phyloP scores from a whole-genome alignment of 177 flowering plant genomes.

The Telopea speciosissima region DNA sequence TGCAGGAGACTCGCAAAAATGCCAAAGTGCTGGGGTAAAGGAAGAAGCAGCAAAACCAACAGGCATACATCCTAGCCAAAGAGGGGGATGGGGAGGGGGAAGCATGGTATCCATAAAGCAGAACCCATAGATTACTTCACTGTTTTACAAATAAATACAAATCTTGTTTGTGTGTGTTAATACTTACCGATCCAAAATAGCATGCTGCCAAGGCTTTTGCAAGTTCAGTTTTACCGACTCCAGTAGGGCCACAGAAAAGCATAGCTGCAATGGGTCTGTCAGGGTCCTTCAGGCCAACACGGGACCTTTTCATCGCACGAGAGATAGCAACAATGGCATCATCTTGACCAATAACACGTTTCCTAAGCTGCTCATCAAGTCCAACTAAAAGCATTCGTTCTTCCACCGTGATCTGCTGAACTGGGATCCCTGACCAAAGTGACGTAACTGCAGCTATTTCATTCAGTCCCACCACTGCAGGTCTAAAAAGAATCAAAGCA shows the following conservation, averaged over 20 bases:
- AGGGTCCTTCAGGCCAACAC: conserved; percentile 74
- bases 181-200: conserved; percentile 80
- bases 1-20: background rate
- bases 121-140: background rate
- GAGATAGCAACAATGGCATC: conserved; percentile 75
- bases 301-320: conserved; percentile 82
- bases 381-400: conserved; percentile 57
- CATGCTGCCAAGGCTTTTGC: conserved; percentile 73
- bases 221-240: conserved; percentile 93
- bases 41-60: no score
- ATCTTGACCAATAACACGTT: conserved; percentile 78
- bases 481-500: conserved; percentile 29
- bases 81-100: no score
- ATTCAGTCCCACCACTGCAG: conserved; percentile 53
- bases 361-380: conserved; percentile 63
- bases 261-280: conserved; percentile 72
- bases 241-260: conserved; percentile 93
- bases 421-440: conserved; percentile 82
- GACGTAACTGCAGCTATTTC: conserved; percentile 82
- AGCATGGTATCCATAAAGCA: no score
- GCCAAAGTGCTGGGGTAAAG: background rate
- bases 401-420: conserved; percentile 70
- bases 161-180: background rate
- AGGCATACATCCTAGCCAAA: no score
- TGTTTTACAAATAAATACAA: background rate